Conservation (phyloP, 495 filamentous ascomycete genomes). For the Bryoglossum gracile region DNA sequence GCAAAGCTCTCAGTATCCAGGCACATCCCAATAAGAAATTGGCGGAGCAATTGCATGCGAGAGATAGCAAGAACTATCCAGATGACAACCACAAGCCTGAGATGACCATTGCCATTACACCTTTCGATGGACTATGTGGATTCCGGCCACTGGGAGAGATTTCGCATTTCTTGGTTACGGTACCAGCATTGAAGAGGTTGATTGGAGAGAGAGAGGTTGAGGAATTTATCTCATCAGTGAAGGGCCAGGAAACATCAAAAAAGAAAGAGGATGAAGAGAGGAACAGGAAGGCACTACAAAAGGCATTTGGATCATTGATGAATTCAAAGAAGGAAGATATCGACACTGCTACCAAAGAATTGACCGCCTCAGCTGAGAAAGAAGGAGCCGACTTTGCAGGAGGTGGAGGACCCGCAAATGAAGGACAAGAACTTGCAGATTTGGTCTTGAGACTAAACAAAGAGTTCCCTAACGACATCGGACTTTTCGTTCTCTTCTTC, state of each 20-base stretch:
- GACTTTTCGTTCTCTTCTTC: slow-evolving; percentile 73
- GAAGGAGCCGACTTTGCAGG: slow-evolving; percentile 56
- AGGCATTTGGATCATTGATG: slow-evolving; percentile 73
- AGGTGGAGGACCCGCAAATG: slow-evolving; percentile 50
- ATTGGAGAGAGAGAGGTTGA: slow-evolving; percentile 63
- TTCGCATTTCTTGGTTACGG: slow-evolving; percentile 69
- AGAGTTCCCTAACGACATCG: slow-evolving; percentile 72
- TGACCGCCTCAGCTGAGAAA: slow-evolving; percentile 63
- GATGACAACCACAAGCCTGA: slow-evolving; percentile 99
- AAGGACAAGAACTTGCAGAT: slow-evolving; percentile 63
- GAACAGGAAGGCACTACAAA: slow-evolving; percentile 77
- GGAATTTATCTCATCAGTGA: slow-evolving; percentile 61
- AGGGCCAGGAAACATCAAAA: slow-evolving; percentile 55
- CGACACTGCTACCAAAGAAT: slow-evolving; percentile 51
- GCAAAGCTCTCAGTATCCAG: slow-evolving; percentile 93
- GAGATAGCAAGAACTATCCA: slow-evolving; percentile 90
- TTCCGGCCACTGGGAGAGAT: slow-evolving; percentile 88
- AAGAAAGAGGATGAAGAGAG: slow-evolving; percentile 44
- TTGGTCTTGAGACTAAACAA: slow-evolving; percentile 67
- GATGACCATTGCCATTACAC: slow-evolving; percentile 96
- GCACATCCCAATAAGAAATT: slow-evolving; percentile 98
- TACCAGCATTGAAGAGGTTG: slow-evolving; percentile 66
- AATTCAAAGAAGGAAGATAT: slow-evolving; percentile 60
- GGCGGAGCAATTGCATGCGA: slow-evolving; percentile 77
- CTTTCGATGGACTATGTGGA: slow-evolving; percentile 92